A percentile compares a stretch with the other conserved stretches of the same genome.
phyloP scores from a whole-genome alignment of 2,329 filamentous ascomycete genomes.

The Cadophora sp. region DNA sequence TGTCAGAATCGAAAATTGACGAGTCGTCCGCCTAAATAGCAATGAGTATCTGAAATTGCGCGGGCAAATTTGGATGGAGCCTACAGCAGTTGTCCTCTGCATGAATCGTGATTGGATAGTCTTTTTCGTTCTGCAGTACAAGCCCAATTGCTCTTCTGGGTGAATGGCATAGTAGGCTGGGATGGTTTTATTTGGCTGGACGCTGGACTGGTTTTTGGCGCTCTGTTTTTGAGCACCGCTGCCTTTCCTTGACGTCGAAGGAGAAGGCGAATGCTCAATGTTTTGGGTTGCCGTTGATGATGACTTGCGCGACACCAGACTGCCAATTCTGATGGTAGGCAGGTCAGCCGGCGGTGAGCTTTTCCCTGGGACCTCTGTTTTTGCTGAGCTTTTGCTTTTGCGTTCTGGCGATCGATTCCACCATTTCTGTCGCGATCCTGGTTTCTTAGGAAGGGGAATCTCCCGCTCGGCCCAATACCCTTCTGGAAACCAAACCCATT shows the following conservation, averaged over 20 bases:
- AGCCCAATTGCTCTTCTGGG: conserved; percentile 26
- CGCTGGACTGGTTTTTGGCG: conserved; percentile 11
- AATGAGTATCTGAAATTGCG: conserved; percentile 11
- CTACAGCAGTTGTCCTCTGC: conserved; percentile 28
- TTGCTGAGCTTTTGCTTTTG: conserved; percentile 22
- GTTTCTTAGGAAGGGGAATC: conserved; percentile 29
- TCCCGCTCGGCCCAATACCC: conserved; percentile 70
- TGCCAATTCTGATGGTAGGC: conserved; percentile 30
- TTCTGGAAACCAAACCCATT: conserved; percentile 69
- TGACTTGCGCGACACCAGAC: conserved; percentile 17
- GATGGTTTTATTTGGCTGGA: conserved; percentile 26
- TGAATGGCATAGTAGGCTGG: conserved; percentile 23
- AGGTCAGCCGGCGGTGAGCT: conserved; percentile 18
- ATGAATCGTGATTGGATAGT: conserved; percentile 28
- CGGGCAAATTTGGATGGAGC: not conserved
- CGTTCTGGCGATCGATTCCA: conserved; percentile 30
- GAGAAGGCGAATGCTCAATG: conserved; percentile 8
- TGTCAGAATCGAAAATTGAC: not conserved
- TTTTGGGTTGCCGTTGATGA: not conserved
- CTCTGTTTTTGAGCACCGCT: conserved; percentile 6
- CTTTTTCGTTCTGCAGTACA: conserved; percentile 40
- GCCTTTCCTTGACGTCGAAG: conserved; percentile 7
- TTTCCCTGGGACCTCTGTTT: not conserved
- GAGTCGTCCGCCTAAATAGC: conserved; percentile 17
- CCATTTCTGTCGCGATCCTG: conserved; percentile 28